Evolutionary conservation across 495 filamentous ascomycete genomes (phyloP).

Genomic region (Penicillium paradoxum): DNA sequence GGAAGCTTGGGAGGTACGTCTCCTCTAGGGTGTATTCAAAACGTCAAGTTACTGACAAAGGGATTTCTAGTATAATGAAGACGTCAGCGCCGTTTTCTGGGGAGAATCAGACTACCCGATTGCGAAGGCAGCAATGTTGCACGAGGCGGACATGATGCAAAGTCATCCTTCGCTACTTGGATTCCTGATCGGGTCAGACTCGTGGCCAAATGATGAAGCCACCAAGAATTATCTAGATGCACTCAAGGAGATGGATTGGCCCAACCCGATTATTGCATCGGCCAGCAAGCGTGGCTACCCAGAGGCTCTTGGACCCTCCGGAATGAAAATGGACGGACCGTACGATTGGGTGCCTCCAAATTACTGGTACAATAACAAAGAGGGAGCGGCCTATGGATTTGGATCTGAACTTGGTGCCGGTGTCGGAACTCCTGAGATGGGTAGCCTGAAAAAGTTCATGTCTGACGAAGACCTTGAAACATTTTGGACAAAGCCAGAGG

Average conservation of each 20-base stretch:
- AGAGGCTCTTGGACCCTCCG: slow-evolving; percentile 45
- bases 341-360: slow-evolving; percentile 65
- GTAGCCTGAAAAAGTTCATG: slow-evolving; percentile 52
- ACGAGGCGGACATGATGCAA: slow-evolving; percentile 58
- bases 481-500: slow-evolving; percentile 52
- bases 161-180: slow-evolving; percentile 51
- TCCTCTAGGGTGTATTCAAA: background rate
- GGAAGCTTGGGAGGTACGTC: slow-evolving; percentile 52
- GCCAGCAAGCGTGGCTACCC: slow-evolving; percentile 54
- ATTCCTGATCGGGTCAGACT: slow-evolving; percentile 59
- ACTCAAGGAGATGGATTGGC: slow-evolving; percentile 49
- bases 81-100: slow-evolving; percentile 47
- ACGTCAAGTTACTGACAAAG: background rate
- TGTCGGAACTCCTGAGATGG: slow-evolving; percentile 55
- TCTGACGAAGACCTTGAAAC: slow-evolving; percentile 44
- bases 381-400: slow-evolving; percentile 59
- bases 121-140: slow-evolving; percentile 51
- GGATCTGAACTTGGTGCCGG: slow-evolving; percentile 58
- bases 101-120: slow-evolving; percentile 47
- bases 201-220: slow-evolving; percentile 55
- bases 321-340: slow-evolving; percentile 64
- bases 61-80: slow-evolving; percentile 47
- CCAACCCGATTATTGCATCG: slow-evolving; percentile 52
- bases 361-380: slow-evolving; percentile 53
- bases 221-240: slow-evolving; percentile 47